Evolutionary conservation across 768 basidiomycete genomes (phyloP), one percentile per base, ranked within the genome.

Genomic region (Infundibulicybe gibba): DNA sequence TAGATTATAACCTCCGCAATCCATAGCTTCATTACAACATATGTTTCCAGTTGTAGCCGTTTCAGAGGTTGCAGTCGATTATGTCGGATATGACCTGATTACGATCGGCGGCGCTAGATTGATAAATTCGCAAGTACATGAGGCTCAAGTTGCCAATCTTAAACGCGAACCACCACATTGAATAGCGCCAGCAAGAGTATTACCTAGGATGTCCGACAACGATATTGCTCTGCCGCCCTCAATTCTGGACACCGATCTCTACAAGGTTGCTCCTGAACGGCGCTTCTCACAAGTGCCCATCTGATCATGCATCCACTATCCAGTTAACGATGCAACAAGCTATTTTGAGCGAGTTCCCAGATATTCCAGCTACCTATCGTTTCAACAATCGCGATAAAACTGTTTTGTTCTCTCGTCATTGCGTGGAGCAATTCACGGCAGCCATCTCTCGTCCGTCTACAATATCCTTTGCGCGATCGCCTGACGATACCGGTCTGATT

Each of bases 241-340:
- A 13, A 71, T 97, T 43, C 76, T 97, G 39, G 95, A 97, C 64
- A 94, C 93, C 0, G 95, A 97, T 64, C 68, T 95, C 25, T 97
- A 97, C 80, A 98, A 95, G 79, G 92, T 85, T 40, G 17, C 9
- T 16, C 20, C 16, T 40, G 43, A n/a, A 21, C 39, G 32, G 49
- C 11, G 31, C 32, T 25, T 47, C 40, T 51, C 20, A 37, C 25
- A 25, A 25, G 8, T 3, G 25, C 25, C 25, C 25, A 25, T 25
- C 25, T 25, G 25, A 25, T 25, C 3, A 25, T 25, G 25, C 25
- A 25, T 25, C 25, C n/a, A n/a, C n/a, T n/a, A 49, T 25, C 12
- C 48, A 95, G 91, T 72, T 97, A 40, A 90, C 93, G 0, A 98
- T 97, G 95, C 95, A 98, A 68, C 89, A 94, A 66, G 93, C 92